Evolutionary conservation across 2,329 filamentous ascomycete species (phyloP).

Genomic region (Geosmithia morbida): DNA sequence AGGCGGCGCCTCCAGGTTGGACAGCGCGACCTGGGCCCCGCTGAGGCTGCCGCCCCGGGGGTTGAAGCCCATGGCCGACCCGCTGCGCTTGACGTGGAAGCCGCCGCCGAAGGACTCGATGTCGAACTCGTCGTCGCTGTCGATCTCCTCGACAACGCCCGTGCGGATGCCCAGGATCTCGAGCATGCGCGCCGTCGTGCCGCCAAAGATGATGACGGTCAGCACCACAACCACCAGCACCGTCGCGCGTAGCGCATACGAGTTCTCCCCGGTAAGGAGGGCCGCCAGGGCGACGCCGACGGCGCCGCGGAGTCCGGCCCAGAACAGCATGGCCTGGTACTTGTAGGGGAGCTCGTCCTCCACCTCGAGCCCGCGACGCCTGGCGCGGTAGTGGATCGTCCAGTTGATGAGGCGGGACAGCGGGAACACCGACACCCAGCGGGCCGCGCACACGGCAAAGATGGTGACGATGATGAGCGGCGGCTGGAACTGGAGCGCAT

Average conservation of each 20-base stretch:
- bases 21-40: slow-evolving; percentile 27
- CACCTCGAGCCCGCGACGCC: slow-evolving; percentile 56
- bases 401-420: slow-evolving; percentile 82
- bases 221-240: slow-evolving; percentile 96
- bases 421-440: slow-evolving; percentile 91
- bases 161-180: slow-evolving; percentile 95
- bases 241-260: slow-evolving; percentile 73
- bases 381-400: slow-evolving; percentile 76
- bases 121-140: slow-evolving; percentile 97
- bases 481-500: slow-evolving; percentile 77
- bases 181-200: slow-evolving; percentile 92
- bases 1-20: slow-evolving; percentile 25
- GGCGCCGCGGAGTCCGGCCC: slow-evolving; percentile 88
- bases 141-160: slow-evolving; percentile 90
- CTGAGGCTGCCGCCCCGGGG: slow-evolving; percentile 44
- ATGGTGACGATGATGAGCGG: slow-evolving; percentile 90
- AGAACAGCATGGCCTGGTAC: slow-evolving; percentile 99
- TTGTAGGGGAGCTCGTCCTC: slow-evolving; percentile 84
- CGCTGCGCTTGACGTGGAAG: slow-evolving; percentile 68
- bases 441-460: slow-evolving; percentile 77
- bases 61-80: slow-evolving; percentile 61
- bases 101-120: slow-evolving; percentile 65
- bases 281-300: slow-evolving; percentile 92
- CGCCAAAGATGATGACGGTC: slow-evolving; percentile 97
- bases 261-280: slow-evolving; percentile 69